A percentile compares a stretch with the other conserved stretches of the same genome.
Conservation (phyloP, 768 basidiomycete species). For the Chalciporus chontae region DNA sequence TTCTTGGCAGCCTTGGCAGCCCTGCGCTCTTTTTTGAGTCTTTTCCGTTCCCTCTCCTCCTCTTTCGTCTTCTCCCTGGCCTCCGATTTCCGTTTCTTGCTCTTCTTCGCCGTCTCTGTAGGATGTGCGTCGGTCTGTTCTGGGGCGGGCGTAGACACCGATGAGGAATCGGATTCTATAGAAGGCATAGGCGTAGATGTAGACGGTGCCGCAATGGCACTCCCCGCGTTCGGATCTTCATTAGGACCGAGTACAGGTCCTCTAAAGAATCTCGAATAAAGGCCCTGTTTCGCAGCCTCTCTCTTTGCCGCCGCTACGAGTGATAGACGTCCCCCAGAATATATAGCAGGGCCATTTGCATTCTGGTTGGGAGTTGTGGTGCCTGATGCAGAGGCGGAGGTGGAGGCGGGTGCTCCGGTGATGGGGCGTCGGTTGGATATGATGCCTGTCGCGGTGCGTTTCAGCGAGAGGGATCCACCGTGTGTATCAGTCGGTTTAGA, state of each 20-base stretch:
- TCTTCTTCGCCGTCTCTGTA: background rate
- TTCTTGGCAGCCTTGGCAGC: constrained; percentile 16
- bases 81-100: constrained; percentile 10
- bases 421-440: constrained; percentile 66
- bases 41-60: constrained; percentile 22
- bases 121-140: background rate
- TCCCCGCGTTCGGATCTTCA: background rate
- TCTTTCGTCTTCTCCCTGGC: constrained; percentile 13
- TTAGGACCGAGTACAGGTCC: constrained; percentile 66
- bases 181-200: background rate
- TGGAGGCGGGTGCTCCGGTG: constrained; percentile 45
- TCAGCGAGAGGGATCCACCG: constrained; percentile 29
- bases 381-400: constrained; percentile 31
- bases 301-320: constrained; percentile 67
- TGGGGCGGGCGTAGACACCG: background rate
- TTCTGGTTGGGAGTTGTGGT: constrained; percentile 37
- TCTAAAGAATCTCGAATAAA: constrained; percentile 81
- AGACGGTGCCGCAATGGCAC: background rate
- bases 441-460: constrained; percentile 71
- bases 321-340: constrained; percentile 32
- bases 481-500: constrained; percentile 7
- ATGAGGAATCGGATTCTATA: background rate
- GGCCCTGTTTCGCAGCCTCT: constrained; percentile 66
- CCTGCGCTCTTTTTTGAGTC: constrained; percentile 21
- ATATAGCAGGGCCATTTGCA: background rate